phyloP scores from a whole-genome alignment of 768 basidiomycete species.

The Auricularia heimuer region DNA sequence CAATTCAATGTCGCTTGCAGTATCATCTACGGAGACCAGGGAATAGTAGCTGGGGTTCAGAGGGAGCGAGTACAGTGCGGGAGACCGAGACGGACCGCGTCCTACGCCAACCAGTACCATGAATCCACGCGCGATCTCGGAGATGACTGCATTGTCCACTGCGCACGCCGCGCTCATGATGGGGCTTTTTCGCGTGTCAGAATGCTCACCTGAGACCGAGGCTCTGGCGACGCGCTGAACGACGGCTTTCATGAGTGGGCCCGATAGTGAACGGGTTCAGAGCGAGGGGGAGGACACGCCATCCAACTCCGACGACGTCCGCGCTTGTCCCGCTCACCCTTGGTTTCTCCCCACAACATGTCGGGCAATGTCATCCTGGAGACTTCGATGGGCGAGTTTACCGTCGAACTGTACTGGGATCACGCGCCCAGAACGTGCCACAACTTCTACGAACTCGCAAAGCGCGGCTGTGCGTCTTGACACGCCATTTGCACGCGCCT shows the following conservation, averaged over 20 bases:
- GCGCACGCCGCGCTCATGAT: constrained; percentile 1
- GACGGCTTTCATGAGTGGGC: constrained; percentile 62
- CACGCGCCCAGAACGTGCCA: constrained; percentile 94
- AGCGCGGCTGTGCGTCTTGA: constrained; percentile 45
- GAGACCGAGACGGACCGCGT: constrained; percentile 40
- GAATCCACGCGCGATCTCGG: constrained; percentile 72
- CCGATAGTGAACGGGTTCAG: background rate
- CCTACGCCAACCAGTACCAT: constrained; percentile 90
- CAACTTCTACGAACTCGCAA: constrained; percentile 89
- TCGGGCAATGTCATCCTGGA: constrained; percentile 60
- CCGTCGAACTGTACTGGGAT: constrained; percentile 86
- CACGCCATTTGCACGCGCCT: background rate
- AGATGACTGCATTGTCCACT: constrained; percentile 77
- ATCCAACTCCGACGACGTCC: no score
- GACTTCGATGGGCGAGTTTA: constrained; percentile 78
- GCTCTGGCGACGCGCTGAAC: constrained; percentile 77
- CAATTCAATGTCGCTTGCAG: constrained; percentile 53
- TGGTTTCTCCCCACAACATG: constrained; percentile 3
- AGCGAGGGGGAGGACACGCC: no score
- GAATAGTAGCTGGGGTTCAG: background rate
- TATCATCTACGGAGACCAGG: constrained; percentile 57
- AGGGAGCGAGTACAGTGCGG: constrained; percentile 5
- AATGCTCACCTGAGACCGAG: constrained; percentile 62
- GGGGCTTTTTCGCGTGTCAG: background rate
- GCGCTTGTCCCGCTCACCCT: background rate